These are phyloP conservation scores for Atractiella rhizophila DNA, from an alignment of 768 basidiomycete genomes.

Conservation along the genomic window DNA sequence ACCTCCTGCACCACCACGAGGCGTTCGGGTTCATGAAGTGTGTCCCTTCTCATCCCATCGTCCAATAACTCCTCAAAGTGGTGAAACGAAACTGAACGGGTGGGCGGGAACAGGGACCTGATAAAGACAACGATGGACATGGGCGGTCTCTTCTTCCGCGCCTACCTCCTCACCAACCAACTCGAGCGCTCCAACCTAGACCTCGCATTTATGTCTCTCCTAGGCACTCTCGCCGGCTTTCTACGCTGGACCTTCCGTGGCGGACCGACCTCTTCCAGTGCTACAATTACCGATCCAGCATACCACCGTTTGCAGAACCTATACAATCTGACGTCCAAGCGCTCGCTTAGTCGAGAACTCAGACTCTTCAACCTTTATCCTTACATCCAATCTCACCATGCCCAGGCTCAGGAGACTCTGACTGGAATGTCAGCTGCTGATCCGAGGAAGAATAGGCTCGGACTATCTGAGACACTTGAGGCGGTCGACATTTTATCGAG, in stretches of 20 bases:
- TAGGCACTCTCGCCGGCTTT: not conserved
- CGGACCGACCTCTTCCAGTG: not conserved
- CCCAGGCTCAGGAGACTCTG: not conserved
- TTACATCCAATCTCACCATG: not conserved
- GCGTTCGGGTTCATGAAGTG: not conserved
- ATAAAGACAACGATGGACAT: no score
- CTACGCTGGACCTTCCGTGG: conserved; percentile 3
- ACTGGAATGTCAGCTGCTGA: conserved; percentile 1
- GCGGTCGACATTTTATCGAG: not conserved
- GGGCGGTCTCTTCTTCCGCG: not conserved
- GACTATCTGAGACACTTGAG: not conserved
- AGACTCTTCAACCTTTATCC: not conserved
- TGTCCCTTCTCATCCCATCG: not conserved
- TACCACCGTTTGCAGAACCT: conserved; percentile 6
- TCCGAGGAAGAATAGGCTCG: not conserved
- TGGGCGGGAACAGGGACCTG: no score
- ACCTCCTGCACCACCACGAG: not conserved
- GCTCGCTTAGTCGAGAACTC: not conserved
- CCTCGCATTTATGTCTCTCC: conserved; percentile 1
- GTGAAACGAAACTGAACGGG: no score
- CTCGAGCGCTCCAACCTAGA: conserved; percentile 1
- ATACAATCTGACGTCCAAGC: not conserved
- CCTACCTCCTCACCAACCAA: not conserved
- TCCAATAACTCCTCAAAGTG: not conserved
- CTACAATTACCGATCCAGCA: not conserved